A percentile compares a stretch with the other conserved stretches of the same genome.
phyloP scores from a whole-genome alignment of 495 filamentous ascomycete species.

The Cladorrhinum samala region DNA sequence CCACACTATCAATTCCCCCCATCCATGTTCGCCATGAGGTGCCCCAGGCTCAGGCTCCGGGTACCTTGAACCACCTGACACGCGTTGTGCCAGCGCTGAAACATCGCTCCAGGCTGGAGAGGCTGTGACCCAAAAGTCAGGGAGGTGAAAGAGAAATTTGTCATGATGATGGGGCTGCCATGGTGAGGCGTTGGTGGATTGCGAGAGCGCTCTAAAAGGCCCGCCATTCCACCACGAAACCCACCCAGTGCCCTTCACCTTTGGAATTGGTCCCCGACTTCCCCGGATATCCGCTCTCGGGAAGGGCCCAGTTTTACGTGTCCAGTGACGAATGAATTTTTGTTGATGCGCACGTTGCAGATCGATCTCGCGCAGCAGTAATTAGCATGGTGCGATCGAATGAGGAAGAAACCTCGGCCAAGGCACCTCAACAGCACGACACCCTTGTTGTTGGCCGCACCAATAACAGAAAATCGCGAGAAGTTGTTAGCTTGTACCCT shows the following conservation, averaged over 20 bases:
- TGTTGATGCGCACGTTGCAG: conserved; percentile 1
- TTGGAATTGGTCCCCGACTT: background rate
- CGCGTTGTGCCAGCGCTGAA: background rate
- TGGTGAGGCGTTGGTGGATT: no score
- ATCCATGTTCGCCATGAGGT: no score
- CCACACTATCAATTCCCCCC: background rate
- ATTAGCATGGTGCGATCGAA: no score
- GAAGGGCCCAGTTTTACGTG: no score
- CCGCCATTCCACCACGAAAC: conserved; percentile 1
- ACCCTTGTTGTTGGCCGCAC: no score
- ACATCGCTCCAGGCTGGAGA: background rate
- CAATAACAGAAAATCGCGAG: no score
- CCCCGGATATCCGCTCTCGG: background rate
- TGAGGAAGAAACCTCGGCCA: no score
- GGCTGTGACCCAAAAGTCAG: background rate
- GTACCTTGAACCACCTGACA: no score
- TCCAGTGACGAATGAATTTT: conserved; percentile 1
- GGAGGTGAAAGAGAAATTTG: background rate
- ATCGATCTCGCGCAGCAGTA: conserved; percentile 5
- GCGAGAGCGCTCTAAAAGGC: no score
- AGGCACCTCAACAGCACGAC: no score
- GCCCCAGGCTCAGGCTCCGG: no score
- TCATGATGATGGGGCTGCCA: background rate
- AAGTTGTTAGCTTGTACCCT: background rate
- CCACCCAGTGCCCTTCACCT: background rate